Percentiles rank a stretch among this genome's conserved stretches.
These are phyloP conservation scores for Neurospora sp. DNA, from an alignment of 495 filamentous ascomycete genomes.

Conservation along the genomic window DNA sequence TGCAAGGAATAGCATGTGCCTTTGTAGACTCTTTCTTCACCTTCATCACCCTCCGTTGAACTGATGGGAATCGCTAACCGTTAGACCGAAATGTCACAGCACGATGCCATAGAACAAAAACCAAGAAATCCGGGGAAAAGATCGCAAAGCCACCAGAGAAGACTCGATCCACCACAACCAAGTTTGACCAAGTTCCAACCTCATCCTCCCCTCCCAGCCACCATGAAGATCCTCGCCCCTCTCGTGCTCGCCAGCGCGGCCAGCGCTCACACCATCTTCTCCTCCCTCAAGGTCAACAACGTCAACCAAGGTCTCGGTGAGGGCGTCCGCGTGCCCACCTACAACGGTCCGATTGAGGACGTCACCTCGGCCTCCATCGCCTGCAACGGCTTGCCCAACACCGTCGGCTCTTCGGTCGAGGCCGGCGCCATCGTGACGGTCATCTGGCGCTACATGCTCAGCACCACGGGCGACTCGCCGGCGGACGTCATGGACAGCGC, in stretches of 20 bases:
- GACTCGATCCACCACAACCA: neutral
- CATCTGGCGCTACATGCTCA: slow-evolving; percentile 39
- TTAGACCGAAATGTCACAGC: neutral
- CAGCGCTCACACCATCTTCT: slow-evolving; percentile 25
- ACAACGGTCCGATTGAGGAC: slow-evolving; percentile 41
- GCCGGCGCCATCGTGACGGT: slow-evolving; percentile 22
- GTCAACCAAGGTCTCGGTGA: slow-evolving; percentile 20
- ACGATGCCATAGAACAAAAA: neutral
- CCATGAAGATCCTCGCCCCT: slow-evolving; percentile 21
- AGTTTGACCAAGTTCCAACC: neutral
- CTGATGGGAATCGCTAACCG: neutral
- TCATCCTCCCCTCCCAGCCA: neutral
- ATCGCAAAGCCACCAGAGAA: neutral
- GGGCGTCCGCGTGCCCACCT: slow-evolving; percentile 19
- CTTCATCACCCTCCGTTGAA: neutral
- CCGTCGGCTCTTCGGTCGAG: slow-evolving; percentile 27
- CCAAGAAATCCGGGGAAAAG: neutral
- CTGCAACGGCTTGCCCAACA: slow-evolving; percentile 48
- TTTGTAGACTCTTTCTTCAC: too few relatives aligned
- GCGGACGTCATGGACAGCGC: slow-evolving; percentile 37
- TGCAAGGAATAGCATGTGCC: too few relatives aligned
- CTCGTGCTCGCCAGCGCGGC: slow-evolving; percentile 15
- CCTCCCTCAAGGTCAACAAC: slow-evolving; percentile 18
- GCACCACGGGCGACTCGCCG: slow-evolving; percentile 24
- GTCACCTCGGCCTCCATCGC: slow-evolving; percentile 40